Evolutionary conservation across 2,329 filamentous ascomycete species (phyloP), one percentile per base, ranked within the genome.

Genomic region (Lojkania enalia): DNA sequence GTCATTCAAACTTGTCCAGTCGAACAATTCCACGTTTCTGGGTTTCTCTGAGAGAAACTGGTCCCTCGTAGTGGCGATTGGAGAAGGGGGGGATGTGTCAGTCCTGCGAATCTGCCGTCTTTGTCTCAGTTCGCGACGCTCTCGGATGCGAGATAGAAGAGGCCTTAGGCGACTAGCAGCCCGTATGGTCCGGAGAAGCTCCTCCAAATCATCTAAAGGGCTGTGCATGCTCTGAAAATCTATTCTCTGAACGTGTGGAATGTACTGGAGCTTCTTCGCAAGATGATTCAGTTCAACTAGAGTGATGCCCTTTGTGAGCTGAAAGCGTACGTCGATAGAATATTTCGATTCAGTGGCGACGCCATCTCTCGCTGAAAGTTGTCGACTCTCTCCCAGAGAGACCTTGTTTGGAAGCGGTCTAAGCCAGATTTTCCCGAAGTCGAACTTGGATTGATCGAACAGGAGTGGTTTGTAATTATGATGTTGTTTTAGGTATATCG

Each of bases 361-460:
- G 18, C 21, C 25, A 12, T 15, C 18, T 12, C 41, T 15, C 3
- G 33, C 29, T n/a, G n/a, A n/a, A n/a, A n/a, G n/a, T n/a, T n/a
- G n/a, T n/a, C n/a, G n/a, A n/a, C n/a, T n/a, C n/a, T n/a, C n/a
- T n/a, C n/a, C n/a, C n/a, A n/a, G n/a, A n/a, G n/a, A n/a, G n/a
- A n/a, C n/a, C 15, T 51, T 35, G 11, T 25, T 13, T 9, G 20
- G 25, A 18, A 31, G 36, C 7, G 51, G 51, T 9, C 45, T 41
- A 21, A 54, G 16, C 41, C 37, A 50, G 20, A 55, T 55, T 20
- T 37, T 43, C 19, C 52, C 49, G 20, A 30, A 55, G 16, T 55
- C 46, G 21, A 46, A 45, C 9, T 32, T 42, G 3, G 52, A 52
- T 19, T 52, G 49, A 13, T 43, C 42, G 35, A 55, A 55, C 4